These are phyloP conservation scores for Phytophthora palmivora DNA, from an alignment of 352 stramenopile genomes.

Conservation along the genomic window DNA sequence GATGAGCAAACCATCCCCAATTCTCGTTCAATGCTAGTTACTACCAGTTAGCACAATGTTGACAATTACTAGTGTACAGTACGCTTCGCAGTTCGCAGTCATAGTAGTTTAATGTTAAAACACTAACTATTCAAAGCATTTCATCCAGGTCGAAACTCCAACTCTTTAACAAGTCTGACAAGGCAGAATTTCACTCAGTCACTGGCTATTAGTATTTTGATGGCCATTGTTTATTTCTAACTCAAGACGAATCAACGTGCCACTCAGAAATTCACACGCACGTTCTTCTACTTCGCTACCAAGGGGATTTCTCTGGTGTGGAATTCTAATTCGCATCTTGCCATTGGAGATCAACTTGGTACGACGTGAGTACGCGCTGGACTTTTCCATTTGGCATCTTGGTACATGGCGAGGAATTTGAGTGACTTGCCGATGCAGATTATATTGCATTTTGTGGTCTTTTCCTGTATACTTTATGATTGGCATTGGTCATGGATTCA, in stretches of 20 bases:
- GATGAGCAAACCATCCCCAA: no score
- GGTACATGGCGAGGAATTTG: conserved; percentile 59
- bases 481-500: conserved; percentile 37
- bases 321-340: conserved; percentile 30
- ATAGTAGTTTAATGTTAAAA: no score
- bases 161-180: no score
- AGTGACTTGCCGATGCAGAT: conserved; percentile 59
- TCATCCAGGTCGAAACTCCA: no score
- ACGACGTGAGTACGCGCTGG: conserved; percentile 51
- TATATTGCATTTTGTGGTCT: conserved; percentile 46
- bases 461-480: conserved; percentile 59
- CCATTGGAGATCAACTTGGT: conserved; percentile 45
- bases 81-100: no score
- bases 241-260: conserved; percentile 44
- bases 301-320: conserved; percentile 42
- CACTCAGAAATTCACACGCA: conserved; percentile 54
- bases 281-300: conserved; percentile 52
- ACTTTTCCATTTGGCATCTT: conserved; percentile 46
- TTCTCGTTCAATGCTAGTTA: no score
- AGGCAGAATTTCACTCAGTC: conserved; percentile 32
- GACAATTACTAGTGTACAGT: no score
- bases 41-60: no score
- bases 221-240: conserved; percentile 58
- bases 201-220: neutral
- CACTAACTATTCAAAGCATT: no score